Percentiles rank a stretch among this genome's conserved stretches.
These are phyloP conservation scores for Edaphochlamys debaryana DNA, from an alignment of 139 green algal species.

Conservation along the genomic window DNA sequence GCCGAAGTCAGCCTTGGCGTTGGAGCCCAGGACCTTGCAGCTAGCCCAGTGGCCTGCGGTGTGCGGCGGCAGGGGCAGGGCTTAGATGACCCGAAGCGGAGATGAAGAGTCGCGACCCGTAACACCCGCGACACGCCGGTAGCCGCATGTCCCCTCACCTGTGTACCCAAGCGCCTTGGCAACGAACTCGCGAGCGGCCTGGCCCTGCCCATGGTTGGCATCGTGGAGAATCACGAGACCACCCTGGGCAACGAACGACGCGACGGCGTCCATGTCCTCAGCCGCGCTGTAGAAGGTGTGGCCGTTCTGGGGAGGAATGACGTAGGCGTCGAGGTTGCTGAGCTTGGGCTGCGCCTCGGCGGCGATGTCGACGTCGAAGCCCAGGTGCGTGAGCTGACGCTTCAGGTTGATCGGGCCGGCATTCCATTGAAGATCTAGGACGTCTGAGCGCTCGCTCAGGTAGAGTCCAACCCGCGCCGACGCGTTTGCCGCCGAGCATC, in stretches of 20 bases:
- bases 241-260: background rate
- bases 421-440: constrained; percentile 29
- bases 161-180: background rate
- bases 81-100: background rate
- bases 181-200: background rate
- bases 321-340: background rate
- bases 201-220: background rate
- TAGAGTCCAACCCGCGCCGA: constrained; percentile 1
- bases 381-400: background rate
- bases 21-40: background rate
- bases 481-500: background rate
- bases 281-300: background rate
- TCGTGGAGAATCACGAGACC: background rate
- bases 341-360: too few relatives aligned
- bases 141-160: background rate
- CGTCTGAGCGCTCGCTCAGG: background rate
- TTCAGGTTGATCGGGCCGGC: background rate
- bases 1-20: background rate
- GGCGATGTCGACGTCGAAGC: background rate
- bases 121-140: too few relatives aligned
- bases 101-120: background rate
- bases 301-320: background rate
- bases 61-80: too few relatives aligned
- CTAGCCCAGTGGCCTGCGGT: constrained; percentile 10
- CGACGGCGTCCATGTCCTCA: background rate